Percentiles rank a stretch among this genome's conserved stretches.
These are phyloP conservation scores for Malus domestica DNA, from an alignment of 306 rosid genomes.

Conservation along the genomic window ASM211411v1 NC_041796.1:25611001-25611500, in stretches of 20 bases:
- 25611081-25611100: background rate
- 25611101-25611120: background rate
- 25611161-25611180: background rate
- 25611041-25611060: background rate
- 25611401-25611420: conserved; percentile 64
- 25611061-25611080: background rate
- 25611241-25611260: background rate
- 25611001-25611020: background rate
- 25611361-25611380: conserved; percentile 47
- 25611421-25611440: conserved; percentile 74
- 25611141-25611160: background rate
- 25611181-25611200: background rate
- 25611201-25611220: background rate
- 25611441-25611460: conserved; percentile 91
- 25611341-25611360: background rate
- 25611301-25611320: background rate
- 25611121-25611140: background rate
- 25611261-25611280: background rate
- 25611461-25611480: conserved; percentile 83
- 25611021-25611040: background rate
- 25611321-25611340: background rate
- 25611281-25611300: background rate
- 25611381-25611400: conserved; percentile 62
- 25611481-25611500: conserved; percentile 93
- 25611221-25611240: background rate